A percentile compares a stretch with the other conserved stretches of the same genome.
Conservation (phyloP, 371 early-diverging fungal genomes). For the Phascolomyces articulosus region DNA sequence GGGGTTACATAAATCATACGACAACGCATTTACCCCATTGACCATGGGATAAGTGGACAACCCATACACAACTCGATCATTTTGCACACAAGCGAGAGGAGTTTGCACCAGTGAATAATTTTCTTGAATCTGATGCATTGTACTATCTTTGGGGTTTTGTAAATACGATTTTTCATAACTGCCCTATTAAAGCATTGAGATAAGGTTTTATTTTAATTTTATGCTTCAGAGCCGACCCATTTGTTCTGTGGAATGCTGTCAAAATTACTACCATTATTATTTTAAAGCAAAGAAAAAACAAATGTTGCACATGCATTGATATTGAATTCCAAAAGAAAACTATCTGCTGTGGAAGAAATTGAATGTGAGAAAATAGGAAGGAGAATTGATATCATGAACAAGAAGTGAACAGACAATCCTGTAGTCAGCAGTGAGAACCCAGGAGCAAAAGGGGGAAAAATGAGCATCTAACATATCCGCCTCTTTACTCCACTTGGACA, state of each 20-base stretch:
- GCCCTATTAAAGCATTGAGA: neutral
- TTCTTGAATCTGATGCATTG: neutral
- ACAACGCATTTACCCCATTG: too few relatives aligned
- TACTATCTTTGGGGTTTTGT: constrained; percentile 5
- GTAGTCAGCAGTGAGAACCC: too few relatives aligned
- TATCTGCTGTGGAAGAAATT: constrained; percentile 16
- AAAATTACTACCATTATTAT: neutral
- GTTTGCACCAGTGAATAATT: neutral
- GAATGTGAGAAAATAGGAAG: constrained; percentile 10
- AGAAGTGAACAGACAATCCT: too few relatives aligned
- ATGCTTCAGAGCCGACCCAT: neutral
- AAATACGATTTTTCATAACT: neutral
- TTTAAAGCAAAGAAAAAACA: constrained; percentile 15
- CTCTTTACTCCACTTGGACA: too few relatives aligned
- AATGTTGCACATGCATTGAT: constrained; percentile 8
- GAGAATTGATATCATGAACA: constrained; percentile 16
- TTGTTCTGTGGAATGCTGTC: too few relatives aligned
- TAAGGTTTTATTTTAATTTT: neutral
- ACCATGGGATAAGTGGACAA: too few relatives aligned
- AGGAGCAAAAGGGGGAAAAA: too few relatives aligned
- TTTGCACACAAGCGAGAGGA: too few relatives aligned
- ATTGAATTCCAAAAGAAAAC: constrained; percentile 4
- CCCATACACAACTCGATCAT: too few relatives aligned
- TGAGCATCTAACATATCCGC: too few relatives aligned
- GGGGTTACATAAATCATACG: too few relatives aligned